Evolutionary conservation across 345 rosid species (phyloP), one percentile per base, ranked within the genome.

Genomic region (Linum trigynum): DNA sequence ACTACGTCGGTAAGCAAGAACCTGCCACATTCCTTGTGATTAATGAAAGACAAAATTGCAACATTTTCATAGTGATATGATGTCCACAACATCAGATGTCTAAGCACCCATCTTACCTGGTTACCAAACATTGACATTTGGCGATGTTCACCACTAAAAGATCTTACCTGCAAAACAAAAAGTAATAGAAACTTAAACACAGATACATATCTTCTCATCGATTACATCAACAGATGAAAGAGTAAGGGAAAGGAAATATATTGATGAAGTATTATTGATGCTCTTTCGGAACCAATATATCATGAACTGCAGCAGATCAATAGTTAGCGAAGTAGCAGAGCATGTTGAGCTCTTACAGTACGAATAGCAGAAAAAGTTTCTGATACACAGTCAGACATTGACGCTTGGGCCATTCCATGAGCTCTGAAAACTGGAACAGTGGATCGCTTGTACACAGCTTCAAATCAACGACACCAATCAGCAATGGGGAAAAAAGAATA

Each of bases 341-440:
- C 48, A 65, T 57, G 64, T 72, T 37, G 65, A 71, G 59, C 70
- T 72, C 96, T 74, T 80, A 92, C 98, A 36, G 98, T 92, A 61
- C 97, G 89, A 76, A 90, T 90, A 32, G 96, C 97, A 71, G 97
- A 85, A 72, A 92, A 84, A 15, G 98, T 92, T 81, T 92, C 97
- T 48, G 91, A 79, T 72, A 84, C 85, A 77, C 96, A 92, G 76
- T 92, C 97, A 69, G 96, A 81, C 76, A 92, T 92, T 17, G 92
- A 84, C 65, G 97, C 96, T 78, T 92, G 98, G 70, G 89, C 84
- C 84, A 80, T 70, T 75, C 94, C 98, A 76, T 88, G 87, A 71
- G 90, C 87, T 81, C 83, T 83, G 66, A 88, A 92, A 71, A 90
- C 85, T 62, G 94, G 92, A 57, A 76, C 79, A 70, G 97, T 90